phyloP scores from a whole-genome alignment of 2,329 filamentous ascomycete species.

The Didymella exigua region DNA sequence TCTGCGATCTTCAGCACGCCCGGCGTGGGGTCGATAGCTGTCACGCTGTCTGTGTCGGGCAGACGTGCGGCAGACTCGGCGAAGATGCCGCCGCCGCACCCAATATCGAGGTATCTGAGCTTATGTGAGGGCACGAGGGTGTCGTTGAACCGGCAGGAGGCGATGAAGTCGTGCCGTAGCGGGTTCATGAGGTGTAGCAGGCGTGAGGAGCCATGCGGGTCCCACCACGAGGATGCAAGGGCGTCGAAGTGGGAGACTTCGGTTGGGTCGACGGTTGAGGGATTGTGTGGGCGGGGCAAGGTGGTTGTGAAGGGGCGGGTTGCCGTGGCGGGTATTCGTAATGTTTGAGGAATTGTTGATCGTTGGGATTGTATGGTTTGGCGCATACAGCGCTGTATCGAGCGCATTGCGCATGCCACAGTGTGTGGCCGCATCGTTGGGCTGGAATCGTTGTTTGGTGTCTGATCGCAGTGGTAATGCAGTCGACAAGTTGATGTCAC shows the following conservation, averaged over 20 bases:
- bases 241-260: conserved; percentile 95
- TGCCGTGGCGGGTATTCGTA: background rate
- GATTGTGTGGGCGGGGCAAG: conserved; percentile 21
- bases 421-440: conserved; percentile 20
- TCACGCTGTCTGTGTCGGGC: conserved; percentile 66
- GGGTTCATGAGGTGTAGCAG: conserved; percentile 98
- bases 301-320: conserved; percentile 26
- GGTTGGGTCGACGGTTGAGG: conserved; percentile 69
- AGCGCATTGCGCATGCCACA: conserved; percentile 15
- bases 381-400: conserved; percentile 6
- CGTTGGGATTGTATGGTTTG: background rate
- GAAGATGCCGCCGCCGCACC: conserved; percentile 96
- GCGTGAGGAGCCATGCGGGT: conserved; percentile 88
- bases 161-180: conserved; percentile 73
- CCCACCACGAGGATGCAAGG: conserved; percentile 96
- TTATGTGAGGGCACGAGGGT: conserved; percentile 35
- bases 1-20: conserved; percentile 77
- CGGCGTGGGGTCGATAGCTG: conserved; percentile 77
- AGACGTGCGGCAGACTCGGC: conserved; percentile 82
- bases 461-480: background rate
- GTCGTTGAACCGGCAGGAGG: conserved; percentile 23
- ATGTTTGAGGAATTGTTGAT: background rate
- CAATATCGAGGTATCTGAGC: conserved; percentile 83
- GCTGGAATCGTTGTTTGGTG: background rate
- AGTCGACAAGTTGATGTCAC: conserved; percentile 14